These are phyloP conservation scores for Ogataea paraovalis DNA, from an alignment of 805 yeast species.

Conservation along the genomic window DNA sequence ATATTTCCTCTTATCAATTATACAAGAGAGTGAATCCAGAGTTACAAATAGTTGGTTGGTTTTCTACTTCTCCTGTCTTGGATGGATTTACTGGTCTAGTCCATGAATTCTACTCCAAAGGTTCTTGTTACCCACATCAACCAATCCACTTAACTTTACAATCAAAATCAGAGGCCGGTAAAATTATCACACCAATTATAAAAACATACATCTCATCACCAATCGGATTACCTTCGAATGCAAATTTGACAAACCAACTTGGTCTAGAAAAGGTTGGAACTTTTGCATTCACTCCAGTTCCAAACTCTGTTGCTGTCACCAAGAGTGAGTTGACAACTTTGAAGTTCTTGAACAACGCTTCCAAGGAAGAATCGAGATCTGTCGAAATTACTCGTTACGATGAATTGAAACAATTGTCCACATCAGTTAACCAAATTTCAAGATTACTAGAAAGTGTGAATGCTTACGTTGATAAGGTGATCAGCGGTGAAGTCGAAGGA, in stretches of 20 bases:
- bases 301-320: constrained; percentile 56
- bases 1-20: constrained; percentile 63
- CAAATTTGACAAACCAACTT: constrained; percentile 32
- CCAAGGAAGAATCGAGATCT: constrained; percentile 29
- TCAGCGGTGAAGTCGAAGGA: constrained; percentile 40
- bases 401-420: constrained; percentile 43
- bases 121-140: constrained; percentile 70
- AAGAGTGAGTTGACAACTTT: constrained; percentile 57
- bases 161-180: constrained; percentile 43
- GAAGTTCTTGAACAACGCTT: constrained; percentile 41
- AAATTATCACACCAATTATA: constrained; percentile 50
- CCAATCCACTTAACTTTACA: constrained; percentile 77
- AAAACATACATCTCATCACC: constrained; percentile 75
- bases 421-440: constrained; percentile 43
- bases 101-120: constrained; percentile 74
- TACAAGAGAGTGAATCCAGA: constrained; percentile 77
- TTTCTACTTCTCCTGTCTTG: constrained; percentile 53
- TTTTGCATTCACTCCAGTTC: constrained; percentile 73
- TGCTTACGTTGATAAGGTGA: constrained; percentile 42
- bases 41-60: constrained; percentile 82
- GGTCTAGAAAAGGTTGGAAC: constrained; percentile 39
- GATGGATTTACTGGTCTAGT: constrained; percentile 72
- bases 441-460: constrained; percentile 46
- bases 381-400: constrained; percentile 34
- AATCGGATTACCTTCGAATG: constrained; percentile 51